These are phyloP conservation scores for Solanum piurae DNA, from an alignment of 257 asterid genomes.

Conservation along the genomic window DNA sequence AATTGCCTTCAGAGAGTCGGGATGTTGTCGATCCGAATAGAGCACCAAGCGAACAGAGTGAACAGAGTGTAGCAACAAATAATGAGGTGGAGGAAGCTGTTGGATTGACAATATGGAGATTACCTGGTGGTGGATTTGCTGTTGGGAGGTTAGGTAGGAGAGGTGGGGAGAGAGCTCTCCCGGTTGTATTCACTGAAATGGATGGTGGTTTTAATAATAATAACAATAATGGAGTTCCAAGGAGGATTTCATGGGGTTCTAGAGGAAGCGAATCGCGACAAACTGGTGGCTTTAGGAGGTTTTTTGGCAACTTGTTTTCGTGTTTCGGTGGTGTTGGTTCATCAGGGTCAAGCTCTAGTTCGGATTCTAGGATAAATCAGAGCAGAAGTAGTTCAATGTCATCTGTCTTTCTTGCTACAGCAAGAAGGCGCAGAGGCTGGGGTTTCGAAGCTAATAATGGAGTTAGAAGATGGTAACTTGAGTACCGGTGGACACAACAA, in stretches of 20 bases:
- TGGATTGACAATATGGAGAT: constrained; percentile 80
- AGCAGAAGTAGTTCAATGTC: constrained; percentile 19
- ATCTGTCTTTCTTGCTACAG: constrained; percentile 31
- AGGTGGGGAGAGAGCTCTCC: constrained; percentile 79
- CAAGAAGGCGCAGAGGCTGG: constrained; percentile 46
- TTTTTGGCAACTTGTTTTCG: constrained; percentile 36
- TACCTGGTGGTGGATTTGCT: constrained; percentile 91
- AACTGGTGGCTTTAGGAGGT: constrained; percentile 52
- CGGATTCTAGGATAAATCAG: constrained; percentile 39
- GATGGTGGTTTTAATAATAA: constrained; percentile 69
- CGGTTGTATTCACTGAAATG: constrained; percentile 88
- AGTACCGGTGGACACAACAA: not conserved
- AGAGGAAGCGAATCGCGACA: constrained; percentile 45
- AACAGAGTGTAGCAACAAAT: constrained; percentile 8
- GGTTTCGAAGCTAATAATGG: constrained; percentile 24
- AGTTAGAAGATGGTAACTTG: not conserved
- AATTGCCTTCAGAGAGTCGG: constrained; percentile 38
- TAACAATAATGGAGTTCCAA: constrained; percentile 51
- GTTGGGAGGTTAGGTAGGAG: constrained; percentile 87
- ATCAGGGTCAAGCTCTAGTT: constrained; percentile 34
- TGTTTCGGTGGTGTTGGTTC: constrained; percentile 55
- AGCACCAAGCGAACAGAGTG: constrained; percentile 12
- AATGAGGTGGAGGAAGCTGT: constrained; percentile 43
- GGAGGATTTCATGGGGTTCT: constrained; percentile 72
- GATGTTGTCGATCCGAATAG: constrained; percentile 17